Base-by-base conservation (phyloP, 176 grass and related monocot species). In the Musa troglodytarum region DNA sequence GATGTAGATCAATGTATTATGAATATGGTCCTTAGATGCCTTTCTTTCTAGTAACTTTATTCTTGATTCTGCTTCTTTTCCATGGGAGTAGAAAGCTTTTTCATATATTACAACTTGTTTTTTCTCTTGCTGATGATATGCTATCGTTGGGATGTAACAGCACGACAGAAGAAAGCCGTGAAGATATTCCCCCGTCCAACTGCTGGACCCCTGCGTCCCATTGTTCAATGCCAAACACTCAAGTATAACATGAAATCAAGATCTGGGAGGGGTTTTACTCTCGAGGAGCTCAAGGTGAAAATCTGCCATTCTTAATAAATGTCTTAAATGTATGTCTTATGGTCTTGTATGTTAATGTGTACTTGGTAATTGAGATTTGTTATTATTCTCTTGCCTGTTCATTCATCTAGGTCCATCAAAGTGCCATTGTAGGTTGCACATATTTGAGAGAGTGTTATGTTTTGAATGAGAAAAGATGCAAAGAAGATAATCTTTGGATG, bases 161-260 rank as follows among this genome's bases (percentile, higher is more conserved):
- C 71, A 7, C 21, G 71, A 25, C 71, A 73, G 71, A 73, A 73
- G 51, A 73, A 73, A 52, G 71, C 71, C 26, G 71, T 73, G n/a
- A 73, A 73, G n/a, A 73, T 73, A 24, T 73, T 73, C 50, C 71
- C 71, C 20, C 52, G 71, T 22, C 71, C 71, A 53, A 73, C 71
- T 28, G 6, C 71, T 55, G 71, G 71, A 10, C 71, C 71, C 54
- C 71, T 73, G 10, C 52, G 71, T 23, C 71, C 71, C 16, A 22
- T 73, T 73, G 71, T 73, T 23, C 71, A 73, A 54, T 73, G 71
- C 12, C 71, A 73, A 13, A 73, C 71, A 10, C 71, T 73, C 9
- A 73, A 73, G 51, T 73, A 73, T 50, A 73, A 73, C 71, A 73
- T 73, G 71, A 73, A 73, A 53, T 73, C 71, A 24, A 73, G 71